Percentiles rank a stretch among this genome's conserved stretches.
Evolutionary conservation across 2,329 filamentous ascomycete species (phyloP).

Genomic region (Cladosporium austrohemisphaericum): DNA sequence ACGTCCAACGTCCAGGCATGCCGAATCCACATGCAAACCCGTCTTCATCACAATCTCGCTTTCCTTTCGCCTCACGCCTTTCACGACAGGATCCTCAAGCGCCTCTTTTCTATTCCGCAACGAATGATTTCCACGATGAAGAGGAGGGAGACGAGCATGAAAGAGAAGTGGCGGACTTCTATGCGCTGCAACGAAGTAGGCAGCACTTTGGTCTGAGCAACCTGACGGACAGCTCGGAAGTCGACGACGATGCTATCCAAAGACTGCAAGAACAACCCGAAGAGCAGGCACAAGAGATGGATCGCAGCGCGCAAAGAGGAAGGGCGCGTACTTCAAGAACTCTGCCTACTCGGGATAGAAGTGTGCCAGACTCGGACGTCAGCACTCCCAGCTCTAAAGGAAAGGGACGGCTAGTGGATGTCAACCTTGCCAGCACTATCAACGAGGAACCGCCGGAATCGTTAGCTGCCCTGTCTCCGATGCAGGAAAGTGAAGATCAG

Average conservation of each 20-base stretch:
- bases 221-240: slow-evolving; percentile 79
- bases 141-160: slow-evolving; percentile 90
- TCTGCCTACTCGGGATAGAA: slow-evolving; percentile 37
- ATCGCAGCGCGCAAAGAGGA: slow-evolving; percentile 36
- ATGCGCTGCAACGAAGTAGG: slow-evolving; percentile 83
- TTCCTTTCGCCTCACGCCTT: slow-evolving; percentile 75
- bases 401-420: slow-evolving; percentile 72
- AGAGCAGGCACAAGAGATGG: slow-evolving; percentile 38
- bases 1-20: slow-evolving; percentile 47
- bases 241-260: slow-evolving; percentile 60
- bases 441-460: slow-evolving; percentile 41
- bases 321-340: slow-evolving; percentile 36
- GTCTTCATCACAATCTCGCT: slow-evolving; percentile 67
- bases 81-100: slow-evolving; percentile 65
- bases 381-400: slow-evolving; percentile 50
- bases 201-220: slow-evolving; percentile 81
- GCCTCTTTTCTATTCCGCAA: slow-evolving; percentile 88
- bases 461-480: slow-evolving; percentile 34
- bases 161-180: slow-evolving; percentile 88
- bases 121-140: slow-evolving; percentile 87
- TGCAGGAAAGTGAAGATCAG: slow-evolving; percentile 42
- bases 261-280: slow-evolving; percentile 37
- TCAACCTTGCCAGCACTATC: slow-evolving; percentile 70
- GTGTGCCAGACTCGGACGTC: slow-evolving; percentile 39
- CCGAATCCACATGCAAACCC: slow-evolving; percentile 67